Conservation (phyloP, 768 basidiomycete species). For the Lentinula guzmanii region DNA sequence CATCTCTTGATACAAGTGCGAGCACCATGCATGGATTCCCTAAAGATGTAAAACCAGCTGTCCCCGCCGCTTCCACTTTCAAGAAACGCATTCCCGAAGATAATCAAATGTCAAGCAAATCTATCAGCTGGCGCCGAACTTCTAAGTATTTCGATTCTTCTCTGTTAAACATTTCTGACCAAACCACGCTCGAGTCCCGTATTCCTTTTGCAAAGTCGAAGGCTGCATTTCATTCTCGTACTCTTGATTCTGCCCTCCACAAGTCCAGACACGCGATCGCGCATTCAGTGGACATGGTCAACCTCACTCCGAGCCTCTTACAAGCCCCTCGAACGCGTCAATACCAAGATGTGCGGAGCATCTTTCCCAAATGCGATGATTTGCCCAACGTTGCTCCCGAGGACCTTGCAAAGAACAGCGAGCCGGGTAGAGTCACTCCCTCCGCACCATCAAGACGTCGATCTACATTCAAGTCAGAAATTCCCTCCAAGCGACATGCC, state of each 20-base stretch:
- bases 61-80: neutral
- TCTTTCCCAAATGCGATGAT: neutral
- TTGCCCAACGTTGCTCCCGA: neutral
- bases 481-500: slow-evolving; percentile 1
- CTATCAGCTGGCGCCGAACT: neutral
- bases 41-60: neutral
- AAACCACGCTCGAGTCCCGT: neutral
- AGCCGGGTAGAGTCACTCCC: neutral
- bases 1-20: neutral
- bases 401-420: neutral
- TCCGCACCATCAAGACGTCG: neutral
- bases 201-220: slow-evolving; percentile 1
- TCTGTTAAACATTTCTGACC: neutral
- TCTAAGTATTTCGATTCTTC: neutral
- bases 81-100: neutral
- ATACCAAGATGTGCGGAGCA: neutral
- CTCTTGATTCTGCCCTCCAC: neutral
- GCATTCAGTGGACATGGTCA: neutral
- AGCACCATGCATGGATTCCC: neutral
- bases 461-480: neutral
- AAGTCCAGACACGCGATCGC: neutral
- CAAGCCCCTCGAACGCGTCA: neutral
- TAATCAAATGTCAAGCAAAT: neutral
- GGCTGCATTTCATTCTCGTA: neutral
- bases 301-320: neutral